Conservation (phyloP, 345 rosid species). For the Schrenkiella parvula region DNA sequence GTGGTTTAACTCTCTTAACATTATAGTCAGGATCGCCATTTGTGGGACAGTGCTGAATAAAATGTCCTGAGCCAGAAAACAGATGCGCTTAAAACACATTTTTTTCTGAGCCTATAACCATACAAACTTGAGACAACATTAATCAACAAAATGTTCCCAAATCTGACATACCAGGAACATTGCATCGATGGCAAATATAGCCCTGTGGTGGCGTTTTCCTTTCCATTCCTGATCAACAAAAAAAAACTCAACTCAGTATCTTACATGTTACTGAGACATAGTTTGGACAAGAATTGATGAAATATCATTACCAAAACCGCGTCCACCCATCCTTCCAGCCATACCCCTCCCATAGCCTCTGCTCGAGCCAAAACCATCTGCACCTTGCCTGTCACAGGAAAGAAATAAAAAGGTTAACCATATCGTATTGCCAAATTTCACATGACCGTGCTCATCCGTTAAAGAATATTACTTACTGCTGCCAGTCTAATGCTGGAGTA, state of each 20-base stretch:
- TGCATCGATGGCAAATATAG: constrained; percentile 91
- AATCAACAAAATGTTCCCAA: neutral
- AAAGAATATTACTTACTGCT: constrained; percentile 55
- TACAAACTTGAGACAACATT: neutral
- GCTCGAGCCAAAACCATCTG: constrained; percentile 70
- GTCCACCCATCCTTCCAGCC: constrained; percentile 83
- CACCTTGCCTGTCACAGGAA: constrained; percentile 59
- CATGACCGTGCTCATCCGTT: neutral
- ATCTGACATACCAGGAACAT: constrained; percentile 66
- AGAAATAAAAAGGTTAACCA: neutral
- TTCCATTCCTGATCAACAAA: constrained; percentile 59
- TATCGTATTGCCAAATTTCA: neutral
- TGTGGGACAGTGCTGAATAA: constrained; percentile 96
- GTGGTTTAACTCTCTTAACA: constrained; percentile 83
- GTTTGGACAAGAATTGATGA: neutral
- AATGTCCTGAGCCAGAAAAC: constrained; percentile 66
- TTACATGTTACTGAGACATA: neutral
- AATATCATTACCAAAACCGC: constrained; percentile 73
- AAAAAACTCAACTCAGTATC: neutral
- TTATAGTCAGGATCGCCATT: constrained; percentile 91
- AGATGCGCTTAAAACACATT: neutral
- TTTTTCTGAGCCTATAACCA: neutral
- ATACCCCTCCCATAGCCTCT: constrained; percentile 85
- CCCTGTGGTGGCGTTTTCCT: constrained; percentile 95
- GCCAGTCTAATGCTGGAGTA: constrained; percentile 97